These are phyloP conservation scores for Fusarium sp. DNA, from an alignment of 2,329 filamentous ascomycete species.

Conservation along the genomic window DNA sequence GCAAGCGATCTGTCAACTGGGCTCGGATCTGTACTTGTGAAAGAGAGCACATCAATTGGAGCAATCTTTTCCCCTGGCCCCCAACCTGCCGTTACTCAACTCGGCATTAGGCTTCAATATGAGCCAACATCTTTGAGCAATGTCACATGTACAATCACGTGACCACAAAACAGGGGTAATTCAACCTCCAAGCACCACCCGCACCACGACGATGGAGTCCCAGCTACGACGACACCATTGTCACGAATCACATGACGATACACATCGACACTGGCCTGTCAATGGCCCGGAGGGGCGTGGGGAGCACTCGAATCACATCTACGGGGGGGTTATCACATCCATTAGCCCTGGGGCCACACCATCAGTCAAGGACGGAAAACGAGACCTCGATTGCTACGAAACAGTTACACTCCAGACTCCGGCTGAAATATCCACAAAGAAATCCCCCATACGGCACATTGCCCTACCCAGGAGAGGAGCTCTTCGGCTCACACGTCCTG, in stretches of 20 bases:
- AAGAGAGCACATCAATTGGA: not conserved
- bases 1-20: not conserved
- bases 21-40: not conserved
- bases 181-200: slow-evolving; percentile 30
- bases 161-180: slow-evolving; percentile 26
- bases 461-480: slow-evolving; percentile 38
- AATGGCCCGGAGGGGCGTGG: slow-evolving; percentile 36
- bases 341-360: slow-evolving; percentile 19
- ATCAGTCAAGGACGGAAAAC: slow-evolving; percentile 34
- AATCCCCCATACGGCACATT: slow-evolving; percentile 31
- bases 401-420: slow-evolving; percentile 41
- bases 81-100: not conserved
- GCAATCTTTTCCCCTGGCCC: not conserved
- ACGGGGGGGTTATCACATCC: slow-evolving; percentile 46
- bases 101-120: not conserved
- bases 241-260: slow-evolving; percentile 38
- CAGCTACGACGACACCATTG: slow-evolving; percentile 26
- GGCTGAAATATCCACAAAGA: slow-evolving; percentile 36
- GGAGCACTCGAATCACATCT: slow-evolving; percentile 36
- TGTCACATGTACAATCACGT: slow-evolving; percentile 35
- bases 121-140: not conserved
- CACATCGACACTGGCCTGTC: slow-evolving; percentile 19
- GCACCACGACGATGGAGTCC: slow-evolving; percentile 9
- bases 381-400: slow-evolving; percentile 42
- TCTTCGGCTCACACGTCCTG: slow-evolving; percentile 25